Evolutionary conservation across 768 basidiomycete species (phyloP), one percentile per base, ranked within the genome.

Genomic region (Brasilioporus rufonigricans): DNA sequence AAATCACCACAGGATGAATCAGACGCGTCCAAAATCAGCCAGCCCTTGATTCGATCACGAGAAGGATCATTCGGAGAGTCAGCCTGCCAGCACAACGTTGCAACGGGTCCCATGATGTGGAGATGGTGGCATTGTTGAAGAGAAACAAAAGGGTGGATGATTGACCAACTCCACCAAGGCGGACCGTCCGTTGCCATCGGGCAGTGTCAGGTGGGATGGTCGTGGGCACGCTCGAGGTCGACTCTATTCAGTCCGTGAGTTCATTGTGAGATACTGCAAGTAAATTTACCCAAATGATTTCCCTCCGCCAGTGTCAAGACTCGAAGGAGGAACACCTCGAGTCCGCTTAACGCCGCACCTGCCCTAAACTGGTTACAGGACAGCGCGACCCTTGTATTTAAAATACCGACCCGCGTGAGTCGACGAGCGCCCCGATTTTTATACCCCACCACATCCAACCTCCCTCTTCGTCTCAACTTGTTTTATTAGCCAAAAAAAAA

Each of bases 301-400:
- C 27, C 44, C 27, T 41, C 12, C 24, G 24, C 41, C n/a, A 9
- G 38, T 16, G 5, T 36, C 16, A 6, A 18, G 14, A 14, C 16
- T 38, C 18, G 19, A 12, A 4, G 5, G 16, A 8, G 24, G 16
- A 7, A n/a, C n/a, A n/a, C n/a, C n/a, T n/a, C 27, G 43, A 24
- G 18, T n/a, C 50, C 70, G 62, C 60, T 56, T 61, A 71, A 67
- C 48, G 18, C 69, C 71, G 67, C 64, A 64, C 70, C 70, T 60
- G 71, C 70, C 70, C 70, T 71, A 72, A 71, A 71, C 44, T 36
- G 18, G 43, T 21, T 51, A 40, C 57, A 23, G 18, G 39, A 23
- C 24, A 29, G 36, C 19, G 38, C 53, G 47, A 26, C 47, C 50
- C 24, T 59, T 50, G 48, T 44, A 57, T 61, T 60, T 65, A 64